phyloP scores from a whole-genome alignment of 192 early-diverging fungal species.

The Thamnidium elegans region DNA sequence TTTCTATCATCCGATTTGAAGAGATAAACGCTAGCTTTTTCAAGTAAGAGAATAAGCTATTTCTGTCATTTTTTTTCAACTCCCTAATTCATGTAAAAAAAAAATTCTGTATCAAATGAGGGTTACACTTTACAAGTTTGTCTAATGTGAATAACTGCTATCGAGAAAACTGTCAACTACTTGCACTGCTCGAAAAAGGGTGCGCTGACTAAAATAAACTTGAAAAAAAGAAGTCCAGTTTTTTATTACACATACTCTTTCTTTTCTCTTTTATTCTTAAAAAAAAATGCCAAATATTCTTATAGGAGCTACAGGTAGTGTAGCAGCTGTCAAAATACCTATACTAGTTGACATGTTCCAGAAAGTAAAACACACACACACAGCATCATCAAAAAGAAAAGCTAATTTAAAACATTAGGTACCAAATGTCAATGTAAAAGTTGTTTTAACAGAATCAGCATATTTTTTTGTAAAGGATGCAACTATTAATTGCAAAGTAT shows the following conservation, averaged over 20 bases:
- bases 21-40: too few species aligned
- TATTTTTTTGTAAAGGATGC: conserved; percentile 79
- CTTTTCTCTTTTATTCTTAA: neutral
- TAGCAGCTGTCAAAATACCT: conserved; percentile 88
- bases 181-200: too few species aligned
- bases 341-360: conserved; percentile 55
- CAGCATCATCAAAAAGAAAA: neutral
- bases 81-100: too few species aligned
- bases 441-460: conserved; percentile 79
- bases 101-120: too few species aligned
- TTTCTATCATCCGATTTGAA: too few species aligned
- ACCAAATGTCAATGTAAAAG: conserved; percentile 64
- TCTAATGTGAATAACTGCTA: too few species aligned
- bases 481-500: conserved; percentile 50
- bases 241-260: neutral
- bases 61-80: too few species aligned
- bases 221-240: neutral
- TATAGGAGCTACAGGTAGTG: conserved; percentile 84
- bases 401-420: conserved; percentile 16
- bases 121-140: too few species aligned
- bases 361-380: neutral
- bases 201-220: neutral
- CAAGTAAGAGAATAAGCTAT: too few species aligned
- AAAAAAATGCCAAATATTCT: conserved; percentile 49
- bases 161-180: too few species aligned